phyloP scores from a whole-genome alignment of 768 basidiomycete genomes.

The Calocera cornea region DNA sequence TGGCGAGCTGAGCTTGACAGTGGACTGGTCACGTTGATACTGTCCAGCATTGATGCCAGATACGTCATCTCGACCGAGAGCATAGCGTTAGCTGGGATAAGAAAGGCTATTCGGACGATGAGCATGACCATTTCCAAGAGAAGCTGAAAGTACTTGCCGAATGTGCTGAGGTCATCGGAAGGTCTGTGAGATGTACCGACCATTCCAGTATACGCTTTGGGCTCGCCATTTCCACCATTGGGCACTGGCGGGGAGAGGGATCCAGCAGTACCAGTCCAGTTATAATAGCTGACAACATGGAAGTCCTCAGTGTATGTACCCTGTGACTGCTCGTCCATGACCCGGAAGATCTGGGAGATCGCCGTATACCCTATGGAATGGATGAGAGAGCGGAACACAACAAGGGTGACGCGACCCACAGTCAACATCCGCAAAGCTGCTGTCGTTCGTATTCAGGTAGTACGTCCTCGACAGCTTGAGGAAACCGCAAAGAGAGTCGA shows the following conservation, averaged over 20 bases:
- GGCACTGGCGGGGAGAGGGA: constrained; percentile 48
- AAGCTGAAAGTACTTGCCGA: constrained; percentile 30
- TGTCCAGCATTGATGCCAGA: constrained; percentile 46
- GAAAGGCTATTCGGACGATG: constrained; percentile 39
- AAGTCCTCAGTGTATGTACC: constrained; percentile 52
- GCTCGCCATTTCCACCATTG: constrained; percentile 62
- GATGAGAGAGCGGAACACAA: background rate
- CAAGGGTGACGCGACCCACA: constrained; percentile 31
- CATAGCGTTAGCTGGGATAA: constrained; percentile 73
- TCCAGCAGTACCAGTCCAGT: constrained; percentile 63
- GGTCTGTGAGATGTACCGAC: constrained; percentile 68
- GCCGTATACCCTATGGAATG: constrained; percentile 45
- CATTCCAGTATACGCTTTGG: constrained; percentile 57
- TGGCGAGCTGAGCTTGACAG: background rate
- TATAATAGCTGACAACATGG: constrained; percentile 64
- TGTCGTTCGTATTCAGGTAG: constrained; percentile 55
- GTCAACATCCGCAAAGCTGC: constrained; percentile 55
- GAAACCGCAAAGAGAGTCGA: constrained; percentile 68
- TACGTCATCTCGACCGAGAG: constrained; percentile 56
- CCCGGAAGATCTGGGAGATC: constrained; percentile 57
- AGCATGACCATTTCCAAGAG: background rate
- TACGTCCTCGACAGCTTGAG: constrained; percentile 63
- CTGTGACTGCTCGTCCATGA: constrained; percentile 66
- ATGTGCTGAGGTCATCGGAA: constrained; percentile 58
- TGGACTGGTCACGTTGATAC: constrained; percentile 18